Evolutionary conservation across 2,329 filamentous ascomycete genomes (phyloP).

Genomic region (Ophiostoma quercus): DNA sequence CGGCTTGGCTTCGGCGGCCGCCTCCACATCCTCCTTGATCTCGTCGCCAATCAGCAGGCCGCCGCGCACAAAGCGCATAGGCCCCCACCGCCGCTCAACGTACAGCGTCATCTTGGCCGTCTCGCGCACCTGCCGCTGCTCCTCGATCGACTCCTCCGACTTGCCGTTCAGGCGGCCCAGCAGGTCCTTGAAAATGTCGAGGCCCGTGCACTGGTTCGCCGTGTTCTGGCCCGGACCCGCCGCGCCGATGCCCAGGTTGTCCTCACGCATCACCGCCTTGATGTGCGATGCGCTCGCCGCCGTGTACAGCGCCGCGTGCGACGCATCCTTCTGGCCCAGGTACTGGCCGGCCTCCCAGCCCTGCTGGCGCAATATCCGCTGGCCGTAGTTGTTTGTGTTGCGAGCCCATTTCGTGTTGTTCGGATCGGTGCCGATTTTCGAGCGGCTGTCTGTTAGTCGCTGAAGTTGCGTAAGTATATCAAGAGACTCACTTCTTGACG

Average conservation of each 20-base stretch:
- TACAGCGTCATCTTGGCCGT: slow-evolving; percentile 69
- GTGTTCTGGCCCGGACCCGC: slow-evolving; percentile 53
- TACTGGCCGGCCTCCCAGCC: slow-evolving; percentile 85
- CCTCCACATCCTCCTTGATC: slow-evolving; percentile 11
- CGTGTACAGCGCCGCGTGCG: slow-evolving; percentile 71
- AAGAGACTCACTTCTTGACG: slow-evolving; percentile 54
- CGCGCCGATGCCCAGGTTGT: slow-evolving; percentile 84
- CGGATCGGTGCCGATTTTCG: slow-evolving; percentile 80
- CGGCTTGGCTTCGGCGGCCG: neutral
- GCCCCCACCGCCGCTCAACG: slow-evolving; percentile 68
- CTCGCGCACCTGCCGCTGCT: slow-evolving; percentile 62
- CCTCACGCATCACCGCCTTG: slow-evolving; percentile 78
- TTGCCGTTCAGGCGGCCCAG: slow-evolving; percentile 87
- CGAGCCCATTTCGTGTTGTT: slow-evolving; percentile 94
- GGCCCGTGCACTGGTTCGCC: slow-evolving; percentile 73
- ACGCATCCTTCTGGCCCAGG: slow-evolving; percentile 70
- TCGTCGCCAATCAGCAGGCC: slow-evolving; percentile 59
- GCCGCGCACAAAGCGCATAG: slow-evolving; percentile 82
- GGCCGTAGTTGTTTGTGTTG: slow-evolving; percentile 76
- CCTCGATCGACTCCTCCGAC: slow-evolving; percentile 64
- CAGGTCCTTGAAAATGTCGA: slow-evolving; percentile 80
- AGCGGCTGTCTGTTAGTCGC: neutral
- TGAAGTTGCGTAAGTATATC: neutral
- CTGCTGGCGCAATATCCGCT: slow-evolving; percentile 79
- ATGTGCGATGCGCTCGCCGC: slow-evolving; percentile 81